Conservation (phyloP, 2,329 filamentous ascomycete species). For the Cyanodermella asteris region DNA sequence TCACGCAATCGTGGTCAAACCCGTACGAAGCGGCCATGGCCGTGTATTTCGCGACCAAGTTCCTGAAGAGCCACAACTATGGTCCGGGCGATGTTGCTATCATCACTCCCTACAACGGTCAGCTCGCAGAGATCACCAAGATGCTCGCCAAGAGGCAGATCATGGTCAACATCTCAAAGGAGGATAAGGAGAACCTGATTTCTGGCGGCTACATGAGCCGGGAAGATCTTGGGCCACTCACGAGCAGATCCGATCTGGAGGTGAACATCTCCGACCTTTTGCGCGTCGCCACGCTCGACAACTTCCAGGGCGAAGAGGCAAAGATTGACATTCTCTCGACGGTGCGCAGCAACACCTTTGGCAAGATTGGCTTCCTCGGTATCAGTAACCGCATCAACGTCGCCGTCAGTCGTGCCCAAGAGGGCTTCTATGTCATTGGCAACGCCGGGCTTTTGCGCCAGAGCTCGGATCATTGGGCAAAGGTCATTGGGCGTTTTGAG, state of each 20-base stretch:
- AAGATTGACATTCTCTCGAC: conserved; percentile 14
- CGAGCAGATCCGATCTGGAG: conserved; percentile 8
- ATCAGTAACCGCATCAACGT: conserved; percentile 16
- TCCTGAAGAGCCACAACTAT: conserved; percentile 11
- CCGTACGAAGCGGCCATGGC: conserved; percentile 12
- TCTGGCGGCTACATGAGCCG: conserved; percentile 8
- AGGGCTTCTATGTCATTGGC: conserved; percentile 16
- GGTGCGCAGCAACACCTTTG: conserved; percentile 13
- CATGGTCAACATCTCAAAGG: conserved; percentile 11
- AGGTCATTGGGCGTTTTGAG: too few species aligned
- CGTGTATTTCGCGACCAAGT: conserved; percentile 10
- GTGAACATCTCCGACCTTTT: conserved; percentile 11
- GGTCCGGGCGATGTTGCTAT: conserved; percentile 13
- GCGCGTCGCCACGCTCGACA: conserved; percentile 13
- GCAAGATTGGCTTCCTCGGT: conserved; percentile 12
- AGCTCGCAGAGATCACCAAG: conserved; percentile 10
- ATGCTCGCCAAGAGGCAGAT: too few species aligned
- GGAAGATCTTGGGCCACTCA: conserved; percentile 6
- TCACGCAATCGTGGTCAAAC: conserved; percentile 12
- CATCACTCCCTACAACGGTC: conserved; percentile 13
- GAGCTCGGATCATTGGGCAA: too few species aligned
- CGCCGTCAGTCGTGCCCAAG: conserved; percentile 12
- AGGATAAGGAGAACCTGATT: conserved; percentile 10
- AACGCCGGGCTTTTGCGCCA: conserved; percentile 10
- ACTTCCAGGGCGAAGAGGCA: conserved; percentile 17